phyloP scores from a whole-genome alignment of 148 eudicot species.

The Fallopia convolvulus region DNA sequence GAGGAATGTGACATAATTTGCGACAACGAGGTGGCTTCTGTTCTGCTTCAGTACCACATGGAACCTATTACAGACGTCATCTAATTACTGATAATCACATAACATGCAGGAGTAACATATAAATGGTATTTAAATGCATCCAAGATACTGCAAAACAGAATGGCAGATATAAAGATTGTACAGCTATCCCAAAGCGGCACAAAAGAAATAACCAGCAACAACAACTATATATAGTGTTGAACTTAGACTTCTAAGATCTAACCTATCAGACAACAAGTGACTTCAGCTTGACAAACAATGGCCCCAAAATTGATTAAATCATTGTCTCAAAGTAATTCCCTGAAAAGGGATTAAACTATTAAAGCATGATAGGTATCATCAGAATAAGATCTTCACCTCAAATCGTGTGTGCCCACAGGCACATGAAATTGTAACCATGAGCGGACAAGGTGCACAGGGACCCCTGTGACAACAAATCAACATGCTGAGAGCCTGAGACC shows the following conservation, averaged over 20 bases:
- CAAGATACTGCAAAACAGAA: not conserved
- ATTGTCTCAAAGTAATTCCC: not conserved
- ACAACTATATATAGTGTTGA: not conserved
- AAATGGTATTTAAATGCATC: not conserved
- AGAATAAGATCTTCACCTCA: conserved; percentile 49
- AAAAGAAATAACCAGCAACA: not conserved
- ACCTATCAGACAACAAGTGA: not conserved
- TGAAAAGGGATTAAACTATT: not conserved
- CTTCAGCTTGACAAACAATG: not conserved
- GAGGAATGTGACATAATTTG: conserved; percentile 57
- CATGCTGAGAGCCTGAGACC: not conserved
- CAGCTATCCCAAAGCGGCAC: not conserved
- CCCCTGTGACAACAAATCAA: conserved; percentile 51
- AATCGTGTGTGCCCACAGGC: conserved; percentile 78
- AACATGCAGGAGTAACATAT: not conserved
- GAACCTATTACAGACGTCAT: conserved; percentile 53
- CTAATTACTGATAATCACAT: not conserved
- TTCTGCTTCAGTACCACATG: conserved; percentile 86
- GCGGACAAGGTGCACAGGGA: conserved; percentile 97
- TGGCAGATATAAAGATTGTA: not conserved
- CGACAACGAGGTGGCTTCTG: conserved; percentile 94
- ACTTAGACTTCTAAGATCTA: not conserved
- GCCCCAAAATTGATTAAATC: no score
- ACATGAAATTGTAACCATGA: conserved; percentile 94
- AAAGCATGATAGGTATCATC: not conserved